Evolutionary conservation across 148 eudicot genomes (phyloP).

Genomic region (Gaultheria prostrata): DNA sequence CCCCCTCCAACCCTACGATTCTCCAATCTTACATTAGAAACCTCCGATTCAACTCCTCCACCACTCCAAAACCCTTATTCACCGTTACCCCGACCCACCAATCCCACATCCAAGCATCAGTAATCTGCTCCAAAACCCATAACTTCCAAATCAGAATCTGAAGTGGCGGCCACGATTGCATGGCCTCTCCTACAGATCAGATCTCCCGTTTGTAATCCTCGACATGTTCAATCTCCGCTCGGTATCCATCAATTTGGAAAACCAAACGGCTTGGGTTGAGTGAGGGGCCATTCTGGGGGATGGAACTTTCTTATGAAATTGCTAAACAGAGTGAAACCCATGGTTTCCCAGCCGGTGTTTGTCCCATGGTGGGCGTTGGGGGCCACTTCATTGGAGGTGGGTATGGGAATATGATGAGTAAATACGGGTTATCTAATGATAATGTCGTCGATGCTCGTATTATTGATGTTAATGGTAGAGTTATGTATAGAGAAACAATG

Average conservation of each 20-base stretch:
- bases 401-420: slow-evolving; percentile 37
- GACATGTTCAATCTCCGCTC: slow-evolving; percentile 36
- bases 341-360: slow-evolving; percentile 39
- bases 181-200: slow-evolving; percentile 34
- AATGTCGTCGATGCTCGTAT: slow-evolving; percentile 29
- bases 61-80: slow-evolving; percentile 26
- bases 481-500: slow-evolving; percentile 29
- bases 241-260: slow-evolving; percentile 18
- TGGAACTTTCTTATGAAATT: slow-evolving; percentile 31
- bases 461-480: slow-evolving; percentile 26
- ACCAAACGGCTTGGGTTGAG: slow-evolving; percentile 35
- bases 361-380: slow-evolving; percentile 43
- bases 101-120: slow-evolving; percentile 30
- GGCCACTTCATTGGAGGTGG: slow-evolving; percentile 44
- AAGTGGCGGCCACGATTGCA: slow-evolving; percentile 47
- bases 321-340: slow-evolving; percentile 23
- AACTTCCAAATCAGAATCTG: slow-evolving; percentile 31
- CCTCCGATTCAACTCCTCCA: slow-evolving; percentile 30
- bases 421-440: slow-evolving; percentile 32
- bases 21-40: slow-evolving; percentile 29
- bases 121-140: slow-evolving; percentile 24
- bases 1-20: slow-evolving; percentile 12
- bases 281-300: slow-evolving; percentile 38
- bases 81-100: slow-evolving; percentile 29
- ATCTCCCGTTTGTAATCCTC: slow-evolving; percentile 27